Evolutionary conservation across 1,284 basidiomycete genomes (phyloP).

Genomic region (Puccinia triticina): DNA sequence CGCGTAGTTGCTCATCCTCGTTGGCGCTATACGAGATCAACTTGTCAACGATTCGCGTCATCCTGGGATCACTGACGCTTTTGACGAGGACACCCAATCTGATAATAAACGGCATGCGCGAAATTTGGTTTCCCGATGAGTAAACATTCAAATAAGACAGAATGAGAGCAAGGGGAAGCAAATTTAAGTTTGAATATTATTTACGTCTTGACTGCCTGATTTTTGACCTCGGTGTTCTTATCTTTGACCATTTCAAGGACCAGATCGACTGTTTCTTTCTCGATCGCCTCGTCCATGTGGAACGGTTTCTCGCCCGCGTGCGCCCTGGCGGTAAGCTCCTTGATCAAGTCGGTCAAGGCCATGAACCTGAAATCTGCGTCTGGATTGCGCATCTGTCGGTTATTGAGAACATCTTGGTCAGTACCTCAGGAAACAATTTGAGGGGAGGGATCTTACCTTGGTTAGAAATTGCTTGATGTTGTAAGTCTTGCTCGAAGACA

Average conservation of each 20-base stretch:
- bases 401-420: not conserved
- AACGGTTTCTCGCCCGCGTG: constrained; percentile 67
- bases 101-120: constrained; percentile 13
- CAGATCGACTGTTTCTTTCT: constrained; percentile 76
- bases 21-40: constrained; percentile 78
- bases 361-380: constrained; percentile 72
- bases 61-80: constrained; percentile 77
- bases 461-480: constrained; percentile 26
- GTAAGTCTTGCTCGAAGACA: constrained; percentile 34
- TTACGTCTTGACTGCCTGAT: constrained; percentile 91
- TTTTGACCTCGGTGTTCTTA: constrained; percentile 96
- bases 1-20: constrained; percentile 84
- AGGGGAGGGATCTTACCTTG: not conserved
- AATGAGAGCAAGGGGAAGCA: not conserved
- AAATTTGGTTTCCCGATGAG: constrained; percentile 2
- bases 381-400: constrained; percentile 60
- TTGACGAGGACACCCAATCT: constrained; percentile 84
- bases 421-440: not conserved
- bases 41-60: constrained; percentile 82
- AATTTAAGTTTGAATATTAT: constrained; percentile 54
- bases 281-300: constrained; percentile 63
- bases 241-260: constrained; percentile 85
- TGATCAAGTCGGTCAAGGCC: constrained; percentile 88
- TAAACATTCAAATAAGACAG: not conserved
- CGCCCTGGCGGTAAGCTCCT: constrained; percentile 73